phyloP scores from a whole-genome alignment of 305 asterid species.

The Nicotiana rustica region DNA sequence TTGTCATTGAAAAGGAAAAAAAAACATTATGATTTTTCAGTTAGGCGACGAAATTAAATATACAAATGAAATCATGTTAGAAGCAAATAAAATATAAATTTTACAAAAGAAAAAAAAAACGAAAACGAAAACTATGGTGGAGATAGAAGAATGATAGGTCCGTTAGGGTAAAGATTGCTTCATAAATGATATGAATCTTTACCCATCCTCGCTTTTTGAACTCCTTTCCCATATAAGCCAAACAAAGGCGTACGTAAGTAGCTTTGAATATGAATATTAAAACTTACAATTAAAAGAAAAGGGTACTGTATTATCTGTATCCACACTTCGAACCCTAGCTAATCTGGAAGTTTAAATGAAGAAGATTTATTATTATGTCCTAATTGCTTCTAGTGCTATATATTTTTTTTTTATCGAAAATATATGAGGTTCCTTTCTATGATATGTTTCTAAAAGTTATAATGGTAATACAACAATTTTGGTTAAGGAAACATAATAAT shows the following conservation, averaged over 20 bases:
- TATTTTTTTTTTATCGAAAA: too few species aligned
- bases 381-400: too few species aligned
- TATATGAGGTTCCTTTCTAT: too few species aligned
- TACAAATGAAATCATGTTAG: background rate
- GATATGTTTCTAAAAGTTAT: too few species aligned
- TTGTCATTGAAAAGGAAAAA: background rate
- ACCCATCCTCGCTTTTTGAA: constrained; percentile 34
- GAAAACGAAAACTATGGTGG: background rate
- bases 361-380: too few species aligned
- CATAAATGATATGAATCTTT: constrained; percentile 38
- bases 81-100: background rate
- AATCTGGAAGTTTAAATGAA: too few species aligned
- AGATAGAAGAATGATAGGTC: constrained; percentile 33
- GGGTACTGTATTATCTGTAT: constrained; percentile 30
- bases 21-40: background rate
- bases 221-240: constrained; percentile 27
- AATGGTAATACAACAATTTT: too few species aligned
- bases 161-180: constrained; percentile 38
- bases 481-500: too few species aligned
- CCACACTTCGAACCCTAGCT: background rate
- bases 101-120: background rate
- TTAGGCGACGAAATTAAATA: background rate
- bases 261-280: constrained; percentile 31
- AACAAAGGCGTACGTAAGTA: constrained; percentile 39
- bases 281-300: constrained; percentile 38